Evolutionary conservation across 73 alveolate genomes (phyloP).

Genomic region (Paramecium biaurelia): DNA sequence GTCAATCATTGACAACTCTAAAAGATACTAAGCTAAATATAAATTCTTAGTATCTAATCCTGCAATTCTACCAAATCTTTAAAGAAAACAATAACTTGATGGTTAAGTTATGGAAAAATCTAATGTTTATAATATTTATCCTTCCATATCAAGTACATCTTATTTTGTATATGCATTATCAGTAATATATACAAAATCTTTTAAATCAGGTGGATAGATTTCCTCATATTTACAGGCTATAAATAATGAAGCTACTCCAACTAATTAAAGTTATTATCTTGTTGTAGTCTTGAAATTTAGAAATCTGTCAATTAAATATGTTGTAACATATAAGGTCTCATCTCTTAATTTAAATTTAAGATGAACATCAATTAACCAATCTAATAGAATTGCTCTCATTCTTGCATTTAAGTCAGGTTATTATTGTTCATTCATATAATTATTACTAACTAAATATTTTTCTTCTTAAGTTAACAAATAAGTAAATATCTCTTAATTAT

Average conservation of each 20-base stretch:
- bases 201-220: constrained; percentile 79
- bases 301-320: constrained; percentile 73
- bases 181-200: constrained; percentile 75
- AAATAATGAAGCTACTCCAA: constrained; percentile 79
- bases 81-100: constrained; percentile 73
- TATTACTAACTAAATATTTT: background rate
- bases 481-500: background rate
- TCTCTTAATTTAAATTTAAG: constrained; percentile 72
- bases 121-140: constrained; percentile 70
- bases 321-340: constrained; percentile 78
- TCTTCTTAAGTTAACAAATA: background rate
- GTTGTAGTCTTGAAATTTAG: constrained; percentile 65
- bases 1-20: constrained; percentile 70
- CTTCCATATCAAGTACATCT: constrained; percentile 77
- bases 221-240: constrained; percentile 85
- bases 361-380: constrained; percentile 85
- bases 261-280: constrained; percentile 70
- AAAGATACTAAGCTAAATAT: constrained; percentile 72
- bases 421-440: constrained; percentile 28
- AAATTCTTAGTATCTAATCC: constrained; percentile 66
- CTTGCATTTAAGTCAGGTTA: constrained; percentile 76
- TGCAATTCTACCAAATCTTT: constrained; percentile 68
- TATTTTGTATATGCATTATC: constrained; percentile 76
- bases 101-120: constrained; percentile 73
- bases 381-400: constrained; percentile 80